phyloP scores from a whole-genome alignment of 1,139 yeast species.

The Magnusiomyces sp. region DNA sequence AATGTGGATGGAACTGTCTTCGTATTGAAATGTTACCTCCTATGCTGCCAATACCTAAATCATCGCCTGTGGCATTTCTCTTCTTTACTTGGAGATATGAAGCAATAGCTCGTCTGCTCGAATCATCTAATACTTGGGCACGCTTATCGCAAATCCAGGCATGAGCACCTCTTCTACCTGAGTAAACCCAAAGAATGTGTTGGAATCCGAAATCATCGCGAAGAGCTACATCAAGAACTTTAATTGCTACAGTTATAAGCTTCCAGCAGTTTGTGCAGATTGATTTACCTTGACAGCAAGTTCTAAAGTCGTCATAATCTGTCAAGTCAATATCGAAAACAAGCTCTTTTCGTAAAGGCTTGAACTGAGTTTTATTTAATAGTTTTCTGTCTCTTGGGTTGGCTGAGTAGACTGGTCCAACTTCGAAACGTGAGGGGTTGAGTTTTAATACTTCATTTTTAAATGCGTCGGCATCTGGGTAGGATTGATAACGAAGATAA shows the following conservation, averaged over 20 bases:
- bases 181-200: conserved; percentile 87
- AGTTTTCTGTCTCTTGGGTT: conserved; percentile 80
- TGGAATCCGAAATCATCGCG: conserved; percentile 85
- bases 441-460: conserved; percentile 61
- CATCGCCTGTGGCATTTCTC: conserved; percentile 31
- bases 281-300: conserved; percentile 81
- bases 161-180: conserved; percentile 99
- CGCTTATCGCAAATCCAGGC: conserved; percentile 92
- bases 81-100: conserved; percentile 70
- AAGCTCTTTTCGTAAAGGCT: conserved; percentile 75
- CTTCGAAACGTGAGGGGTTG: conserved; percentile 86
- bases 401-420: conserved; percentile 85
- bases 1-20: conserved; percentile 85
- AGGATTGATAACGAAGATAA: conserved; percentile 84
- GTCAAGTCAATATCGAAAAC: conserved; percentile 97
- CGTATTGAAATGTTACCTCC: conserved; percentile 41
- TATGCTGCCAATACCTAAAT: conserved; percentile 13
- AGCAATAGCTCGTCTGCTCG: conserved; percentile 64
- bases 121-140: conserved; percentile 68
- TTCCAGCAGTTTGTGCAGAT: conserved; percentile 93
- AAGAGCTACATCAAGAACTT: conserved; percentile 62
- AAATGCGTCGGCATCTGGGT: conserved; percentile 57
- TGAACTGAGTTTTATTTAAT: conserved; percentile 70
- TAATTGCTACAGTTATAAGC: conserved; percentile 80
- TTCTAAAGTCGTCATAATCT: conserved; percentile 88